Conservation (phyloP, 805 yeast genomes). For the Lachancea sp. region DNA sequence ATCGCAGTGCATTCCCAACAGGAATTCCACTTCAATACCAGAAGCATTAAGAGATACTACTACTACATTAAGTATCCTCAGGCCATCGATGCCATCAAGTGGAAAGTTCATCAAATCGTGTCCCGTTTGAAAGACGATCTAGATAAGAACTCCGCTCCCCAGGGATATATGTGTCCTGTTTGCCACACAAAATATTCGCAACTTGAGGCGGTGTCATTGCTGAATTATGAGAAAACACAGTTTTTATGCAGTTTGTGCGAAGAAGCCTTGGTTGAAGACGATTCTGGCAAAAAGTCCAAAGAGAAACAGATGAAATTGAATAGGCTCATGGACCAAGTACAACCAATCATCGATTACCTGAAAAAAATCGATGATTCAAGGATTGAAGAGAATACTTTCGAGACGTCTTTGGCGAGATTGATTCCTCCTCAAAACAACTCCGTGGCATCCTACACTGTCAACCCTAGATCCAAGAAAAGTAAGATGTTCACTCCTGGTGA, state of each 20-base stretch:
- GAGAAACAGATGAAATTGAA: slow-evolving; percentile 77
- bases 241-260: slow-evolving; percentile 85
- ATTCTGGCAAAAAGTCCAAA: slow-evolving; percentile 73
- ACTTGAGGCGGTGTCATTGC: slow-evolving; percentile 76
- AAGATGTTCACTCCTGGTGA: slow-evolving; percentile 39
- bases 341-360: slow-evolving; percentile 76
- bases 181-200: slow-evolving; percentile 79
- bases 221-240: slow-evolving; percentile 72
- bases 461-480: slow-evolving; percentile 39
- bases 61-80: slow-evolving; percentile 86
- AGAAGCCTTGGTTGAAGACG: slow-evolving; percentile 75
- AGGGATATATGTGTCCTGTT: slow-evolving; percentile 85
- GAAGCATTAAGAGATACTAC: slow-evolving; percentile 70
- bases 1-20: slow-evolving; percentile 65
- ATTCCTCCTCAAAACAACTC: slow-evolving; percentile 77
- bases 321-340: slow-evolving; percentile 78
- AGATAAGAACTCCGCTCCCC: slow-evolving; percentile 80
- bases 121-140: slow-evolving; percentile 73
- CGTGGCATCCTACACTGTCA: slow-evolving; percentile 61
- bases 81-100: slow-evolving; percentile 91
- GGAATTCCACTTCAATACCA: slow-evolving; percentile 55
- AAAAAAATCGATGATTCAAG: slow-evolving; percentile 75
- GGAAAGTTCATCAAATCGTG: slow-evolving; percentile 90
- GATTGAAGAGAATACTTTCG: slow-evolving; percentile 85
- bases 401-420: slow-evolving; percentile 70